Base-by-base conservation (phyloP, 768 basidiomycete genomes). In the Russula emetica region DNA sequence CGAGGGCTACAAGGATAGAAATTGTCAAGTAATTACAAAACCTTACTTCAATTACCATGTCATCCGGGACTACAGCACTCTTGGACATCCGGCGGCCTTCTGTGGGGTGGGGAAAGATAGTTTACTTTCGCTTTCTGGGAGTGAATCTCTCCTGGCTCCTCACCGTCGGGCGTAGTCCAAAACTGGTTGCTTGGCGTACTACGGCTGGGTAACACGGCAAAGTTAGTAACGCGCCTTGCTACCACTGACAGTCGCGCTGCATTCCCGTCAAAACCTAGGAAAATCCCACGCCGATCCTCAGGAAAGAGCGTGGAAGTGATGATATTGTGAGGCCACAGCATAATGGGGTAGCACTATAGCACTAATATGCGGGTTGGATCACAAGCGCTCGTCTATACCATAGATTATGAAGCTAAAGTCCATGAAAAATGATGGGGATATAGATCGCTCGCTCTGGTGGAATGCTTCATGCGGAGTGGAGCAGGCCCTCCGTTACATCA, bases 111-210 rank as follows among this genome's bases (percentile, higher is more conserved):
- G 30, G 94, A 90, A 47, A 98, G 79, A 75, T 95, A 99, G 1
- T 84, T 83, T 53, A 97, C 95, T 66, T 88, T 85, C 63, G 98
- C 83, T 77, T 98, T 98, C 74, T 98, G 95, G 67, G 98, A 95
- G 75, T 92, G 83, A 34, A 99, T 86, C 69, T 83, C 85, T 63
- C 79, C 78, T 50, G 85, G 83, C 69, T 87, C 85, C 70, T 82
- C 73, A 30, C 76, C 72, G 50, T 81, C 79, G 13, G 81, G 71
- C 45, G 73, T 75, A 57, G 78, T 80, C 91, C 91, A 92, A 28
- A 28, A 28, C 28, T 4, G 28, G 4, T 2, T 28, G 28, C 2
- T 4, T 28, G 28, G 4, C 18, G 40, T 42, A 42, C 18, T 28
- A 4, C 28, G 28, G 5, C 11, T n/a, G 20, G 20, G 20, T 22